phyloP scores from a whole-genome alignment of 371 early-diverging fungal species.

The Mucor irregularis region DNA sequence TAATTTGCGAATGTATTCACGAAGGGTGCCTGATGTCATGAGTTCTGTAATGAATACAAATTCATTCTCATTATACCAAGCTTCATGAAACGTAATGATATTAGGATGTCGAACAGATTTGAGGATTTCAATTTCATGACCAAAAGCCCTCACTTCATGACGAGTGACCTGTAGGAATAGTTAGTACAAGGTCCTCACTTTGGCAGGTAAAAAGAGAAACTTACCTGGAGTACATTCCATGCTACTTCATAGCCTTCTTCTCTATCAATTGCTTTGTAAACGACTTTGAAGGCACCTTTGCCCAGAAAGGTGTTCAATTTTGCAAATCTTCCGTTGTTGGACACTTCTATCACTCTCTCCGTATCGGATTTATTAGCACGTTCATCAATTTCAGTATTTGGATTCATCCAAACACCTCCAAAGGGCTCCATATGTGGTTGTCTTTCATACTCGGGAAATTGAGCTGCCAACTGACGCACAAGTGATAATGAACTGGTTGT shows the following conservation, averaged over 20 bases:
- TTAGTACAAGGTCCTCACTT: not conserved
- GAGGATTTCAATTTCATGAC: conserved; percentile 68
- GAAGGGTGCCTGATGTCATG: conserved; percentile 90
- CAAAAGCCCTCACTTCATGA: conserved; percentile 42
- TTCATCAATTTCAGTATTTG: conserved; percentile 35
- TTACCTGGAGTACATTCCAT: conserved; percentile 74
- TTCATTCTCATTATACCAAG: conserved; percentile 71
- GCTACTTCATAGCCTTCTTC: conserved; percentile 90
- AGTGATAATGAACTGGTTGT: conserved; percentile 44
- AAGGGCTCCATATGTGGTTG: conserved; percentile 37
- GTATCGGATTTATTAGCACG: conserved; percentile 29
- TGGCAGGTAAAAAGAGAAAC: not conserved
- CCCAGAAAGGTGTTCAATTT: conserved; percentile 71
- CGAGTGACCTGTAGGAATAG: conserved; percentile 17
- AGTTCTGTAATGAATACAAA: conserved; percentile 92
- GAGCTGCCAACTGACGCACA: conserved; percentile 35
- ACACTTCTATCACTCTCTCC: conserved; percentile 59
- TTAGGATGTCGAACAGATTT: conserved; percentile 83
- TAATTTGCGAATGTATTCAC: conserved; percentile 75
- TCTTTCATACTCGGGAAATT: conserved; percentile 36
- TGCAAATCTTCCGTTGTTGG: conserved; percentile 73
- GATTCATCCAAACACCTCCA: conserved; percentile 39
- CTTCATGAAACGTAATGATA: conserved; percentile 80
- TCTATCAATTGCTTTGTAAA: conserved; percentile 86
- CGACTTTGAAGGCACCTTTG: conserved; percentile 86